Conservation (phyloP, 768 basidiomycete species). For the Porphyrellus cyaneotinctus region DNA sequence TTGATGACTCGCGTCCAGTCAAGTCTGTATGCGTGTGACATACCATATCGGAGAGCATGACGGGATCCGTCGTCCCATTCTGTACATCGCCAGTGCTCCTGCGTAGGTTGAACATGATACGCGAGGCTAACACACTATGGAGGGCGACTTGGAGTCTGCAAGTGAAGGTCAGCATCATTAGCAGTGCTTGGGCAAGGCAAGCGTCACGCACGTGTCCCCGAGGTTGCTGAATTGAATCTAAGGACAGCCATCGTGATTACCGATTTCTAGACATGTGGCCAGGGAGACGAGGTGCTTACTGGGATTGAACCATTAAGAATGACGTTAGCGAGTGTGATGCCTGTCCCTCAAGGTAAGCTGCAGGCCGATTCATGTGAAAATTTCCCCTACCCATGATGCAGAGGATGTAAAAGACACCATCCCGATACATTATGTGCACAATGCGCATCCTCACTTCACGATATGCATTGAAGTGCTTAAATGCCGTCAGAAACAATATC, state of each 20-base stretch:
- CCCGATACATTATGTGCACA: slow-evolving; percentile 11
- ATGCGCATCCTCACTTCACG: not conserved
- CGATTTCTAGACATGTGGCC: not conserved
- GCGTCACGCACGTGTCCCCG: not conserved
- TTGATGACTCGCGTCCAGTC: no score
- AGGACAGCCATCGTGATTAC: not conserved
- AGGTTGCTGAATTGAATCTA: slow-evolving; percentile 5
- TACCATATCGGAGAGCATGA: not conserved
- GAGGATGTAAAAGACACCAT: slow-evolving; percentile 14
- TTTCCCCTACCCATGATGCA: slow-evolving; percentile 15
- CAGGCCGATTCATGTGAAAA: no score
- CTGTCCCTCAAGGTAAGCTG: slow-evolving; percentile 1
- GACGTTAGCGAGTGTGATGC: slow-evolving; percentile 14
- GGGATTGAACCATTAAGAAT: slow-evolving; percentile 7
- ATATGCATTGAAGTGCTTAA: slow-evolving; percentile 4
- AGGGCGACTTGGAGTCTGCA: slow-evolving; percentile 5
- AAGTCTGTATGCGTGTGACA: not conserved
- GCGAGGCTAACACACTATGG: not conserved
- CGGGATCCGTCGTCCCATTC: not conserved
- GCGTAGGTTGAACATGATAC: slow-evolving; percentile 14
- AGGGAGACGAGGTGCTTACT: not conserved
- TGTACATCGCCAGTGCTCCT: not conserved
- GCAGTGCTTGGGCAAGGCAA: not conserved
- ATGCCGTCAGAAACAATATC: slow-evolving; percentile 7
- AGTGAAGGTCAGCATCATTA: not conserved